phyloP scores from a whole-genome alignment of 768 basidiomycete genomes.

The Chiua virens region DNA sequence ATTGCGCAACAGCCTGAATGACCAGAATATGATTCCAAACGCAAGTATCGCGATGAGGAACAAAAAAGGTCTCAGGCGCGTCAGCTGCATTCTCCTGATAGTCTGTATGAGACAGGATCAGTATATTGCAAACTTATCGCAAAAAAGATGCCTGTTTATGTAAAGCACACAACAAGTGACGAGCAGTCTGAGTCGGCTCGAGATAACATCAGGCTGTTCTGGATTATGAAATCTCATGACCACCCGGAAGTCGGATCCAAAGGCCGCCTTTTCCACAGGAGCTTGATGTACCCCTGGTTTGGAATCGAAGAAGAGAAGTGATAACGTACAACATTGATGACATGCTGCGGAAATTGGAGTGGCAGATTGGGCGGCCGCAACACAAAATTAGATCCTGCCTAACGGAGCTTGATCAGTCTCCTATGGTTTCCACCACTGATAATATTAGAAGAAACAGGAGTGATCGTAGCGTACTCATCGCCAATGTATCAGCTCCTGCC shows the following conservation, averaged over 20 bases:
- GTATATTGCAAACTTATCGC: background rate
- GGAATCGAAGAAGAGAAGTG: too few relatives aligned
- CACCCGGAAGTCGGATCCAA: too few relatives aligned
- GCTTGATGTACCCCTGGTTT: too few relatives aligned
- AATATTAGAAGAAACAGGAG: background rate
- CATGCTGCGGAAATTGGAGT: too few relatives aligned
- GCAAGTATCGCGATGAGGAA: background rate
- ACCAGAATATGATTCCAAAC: background rate
- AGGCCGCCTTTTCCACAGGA: too few relatives aligned
- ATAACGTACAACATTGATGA: too few relatives aligned
- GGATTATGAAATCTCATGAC: background rate
- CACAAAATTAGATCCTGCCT: too few relatives aligned
- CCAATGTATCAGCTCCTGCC: slow-evolving; percentile 5
- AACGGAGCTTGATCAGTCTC: background rate
- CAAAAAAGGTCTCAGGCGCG: background rate
- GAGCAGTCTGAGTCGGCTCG: too few relatives aligned
- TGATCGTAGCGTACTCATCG: background rate
- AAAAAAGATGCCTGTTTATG: background rate
- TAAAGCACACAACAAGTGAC: background rate
- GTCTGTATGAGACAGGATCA: background rate
- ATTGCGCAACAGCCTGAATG: background rate
- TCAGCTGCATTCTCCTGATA: background rate
- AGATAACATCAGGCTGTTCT: background rate
- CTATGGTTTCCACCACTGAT: too few relatives aligned
- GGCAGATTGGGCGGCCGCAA: too few relatives aligned